Conservation (phyloP, 108 stramenopile genomes). For the Schizochytrium sp. region DNA sequence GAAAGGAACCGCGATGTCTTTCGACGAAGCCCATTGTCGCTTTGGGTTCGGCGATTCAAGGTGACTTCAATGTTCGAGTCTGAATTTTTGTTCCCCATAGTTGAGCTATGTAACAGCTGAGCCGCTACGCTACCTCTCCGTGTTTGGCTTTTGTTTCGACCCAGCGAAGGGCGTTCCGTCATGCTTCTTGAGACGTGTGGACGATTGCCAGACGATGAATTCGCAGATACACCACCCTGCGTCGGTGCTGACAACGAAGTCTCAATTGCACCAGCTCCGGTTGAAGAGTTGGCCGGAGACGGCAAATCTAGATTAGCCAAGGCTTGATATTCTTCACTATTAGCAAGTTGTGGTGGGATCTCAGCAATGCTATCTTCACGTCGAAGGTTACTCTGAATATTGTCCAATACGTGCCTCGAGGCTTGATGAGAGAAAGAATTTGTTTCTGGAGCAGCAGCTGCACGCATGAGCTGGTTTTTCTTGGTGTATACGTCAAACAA, state of each 20-base stretch:
- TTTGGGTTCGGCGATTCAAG: background rate
- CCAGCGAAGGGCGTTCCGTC: background rate
- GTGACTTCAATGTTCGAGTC: background rate
- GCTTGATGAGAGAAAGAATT: background rate
- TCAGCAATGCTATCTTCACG: constrained; percentile 25
- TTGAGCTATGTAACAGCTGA: too few relatives aligned
- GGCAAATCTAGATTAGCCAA: too few relatives aligned
- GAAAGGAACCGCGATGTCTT: constrained; percentile 22
- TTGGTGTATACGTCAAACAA: constrained; percentile 10
- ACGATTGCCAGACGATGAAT: too few relatives aligned
- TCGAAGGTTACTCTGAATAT: constrained; percentile 40
- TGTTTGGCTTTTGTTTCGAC: background rate
- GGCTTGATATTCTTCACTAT: background rate
- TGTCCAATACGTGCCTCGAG: background rate
- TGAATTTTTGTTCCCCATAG: too few relatives aligned
- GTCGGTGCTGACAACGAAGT: too few relatives aligned
- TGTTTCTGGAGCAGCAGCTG: background rate
- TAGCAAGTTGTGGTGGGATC: background rate
- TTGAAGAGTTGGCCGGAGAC: too few relatives aligned
- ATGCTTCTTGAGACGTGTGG: too few relatives aligned
- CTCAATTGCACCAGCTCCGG: too few relatives aligned
- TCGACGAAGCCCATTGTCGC: background rate
- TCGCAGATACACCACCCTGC: too few relatives aligned
- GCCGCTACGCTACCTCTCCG: background rate
- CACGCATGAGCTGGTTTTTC: constrained; percentile 25